A percentile compares a stretch with the other conserved stretches of the same genome.
Conservation (phyloP, 352 stramenopile genomes). For the Globisporangium recalcitrans region DNA sequence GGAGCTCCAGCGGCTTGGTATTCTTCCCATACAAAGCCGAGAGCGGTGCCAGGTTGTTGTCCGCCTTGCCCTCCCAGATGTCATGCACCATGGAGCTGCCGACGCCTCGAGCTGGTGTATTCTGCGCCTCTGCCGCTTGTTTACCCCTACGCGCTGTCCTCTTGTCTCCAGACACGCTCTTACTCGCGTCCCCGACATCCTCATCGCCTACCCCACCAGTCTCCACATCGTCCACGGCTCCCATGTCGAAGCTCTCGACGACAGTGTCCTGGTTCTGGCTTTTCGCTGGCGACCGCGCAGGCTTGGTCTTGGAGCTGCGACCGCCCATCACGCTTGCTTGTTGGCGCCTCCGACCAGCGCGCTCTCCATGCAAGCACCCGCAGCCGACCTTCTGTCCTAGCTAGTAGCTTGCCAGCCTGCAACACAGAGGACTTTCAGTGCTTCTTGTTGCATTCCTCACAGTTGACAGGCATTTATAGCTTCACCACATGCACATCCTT, state of each 20-base stretch:
- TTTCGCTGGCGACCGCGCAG: not conserved
- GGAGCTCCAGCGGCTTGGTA: not conserved
- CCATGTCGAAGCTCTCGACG: constrained; percentile 24
- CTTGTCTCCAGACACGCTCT: constrained; percentile 7
- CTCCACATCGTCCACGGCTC: constrained; percentile 36
- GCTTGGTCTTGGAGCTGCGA: constrained; percentile 52
- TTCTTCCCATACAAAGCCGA: not conserved
- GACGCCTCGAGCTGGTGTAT: not conserved
- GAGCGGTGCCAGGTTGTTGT: constrained; percentile 15
- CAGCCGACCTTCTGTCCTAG: not conserved
- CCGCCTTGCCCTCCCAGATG: constrained; percentile 7
- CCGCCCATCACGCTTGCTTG: constrained; percentile 35
- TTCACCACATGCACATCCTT: not conserved
- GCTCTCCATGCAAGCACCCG: constrained; percentile 7
- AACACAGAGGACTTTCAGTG: not conserved
- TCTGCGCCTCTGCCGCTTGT: not conserved
- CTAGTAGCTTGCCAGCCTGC: no score
- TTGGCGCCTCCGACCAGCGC: not conserved
- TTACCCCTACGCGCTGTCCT: not conserved
- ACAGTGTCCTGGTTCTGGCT: constrained; percentile 18
- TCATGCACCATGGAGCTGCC: constrained; percentile 3
- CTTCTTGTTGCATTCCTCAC: not conserved
- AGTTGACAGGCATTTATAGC: not conserved
- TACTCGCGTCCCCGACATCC: not conserved
- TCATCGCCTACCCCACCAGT: not conserved